Evolutionary conservation across 345 rosid species (phyloP).

Genomic region (Euphorbia peplus): DNA sequence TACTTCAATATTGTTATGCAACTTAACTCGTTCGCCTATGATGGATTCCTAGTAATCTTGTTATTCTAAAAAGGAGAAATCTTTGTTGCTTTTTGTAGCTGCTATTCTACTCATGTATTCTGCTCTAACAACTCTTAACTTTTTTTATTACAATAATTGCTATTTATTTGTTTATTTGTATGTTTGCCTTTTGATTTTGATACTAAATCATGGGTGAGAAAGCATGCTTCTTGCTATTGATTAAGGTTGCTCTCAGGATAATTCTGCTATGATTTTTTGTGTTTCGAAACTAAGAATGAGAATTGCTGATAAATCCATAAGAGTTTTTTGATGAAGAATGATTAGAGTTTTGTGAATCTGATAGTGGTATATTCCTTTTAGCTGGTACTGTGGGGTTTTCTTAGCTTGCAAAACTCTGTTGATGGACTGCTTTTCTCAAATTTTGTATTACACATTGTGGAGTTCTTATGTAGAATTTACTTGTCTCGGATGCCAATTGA

Average conservation of each 20-base stretch:
- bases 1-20: background rate
- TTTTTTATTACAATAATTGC: background rate
- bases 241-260: background rate
- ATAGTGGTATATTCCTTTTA: background rate
- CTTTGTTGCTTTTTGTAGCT: background rate
- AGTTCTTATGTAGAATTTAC: background rate
- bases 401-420: background rate
- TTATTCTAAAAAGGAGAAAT: background rate
- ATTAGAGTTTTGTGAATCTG: background rate
- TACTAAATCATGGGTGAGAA: background rate
- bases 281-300: background rate
- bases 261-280: background rate
- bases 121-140: background rate
- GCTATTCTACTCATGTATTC: background rate
- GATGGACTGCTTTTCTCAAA: background rate
- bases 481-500: background rate
- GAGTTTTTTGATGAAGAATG: background rate
- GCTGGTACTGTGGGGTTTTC: background rate
- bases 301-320: background rate
- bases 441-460: background rate
- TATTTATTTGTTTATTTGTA: background rate
- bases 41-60: background rate
- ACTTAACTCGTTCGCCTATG: background rate
- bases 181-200: background rate
- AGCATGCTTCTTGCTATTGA: background rate